A percentile compares a stretch with the other conserved stretches of the same genome.
phyloP scores from a whole-genome alignment of 2,329 filamentous ascomycete species.

The Tothia fuscella region DNA sequence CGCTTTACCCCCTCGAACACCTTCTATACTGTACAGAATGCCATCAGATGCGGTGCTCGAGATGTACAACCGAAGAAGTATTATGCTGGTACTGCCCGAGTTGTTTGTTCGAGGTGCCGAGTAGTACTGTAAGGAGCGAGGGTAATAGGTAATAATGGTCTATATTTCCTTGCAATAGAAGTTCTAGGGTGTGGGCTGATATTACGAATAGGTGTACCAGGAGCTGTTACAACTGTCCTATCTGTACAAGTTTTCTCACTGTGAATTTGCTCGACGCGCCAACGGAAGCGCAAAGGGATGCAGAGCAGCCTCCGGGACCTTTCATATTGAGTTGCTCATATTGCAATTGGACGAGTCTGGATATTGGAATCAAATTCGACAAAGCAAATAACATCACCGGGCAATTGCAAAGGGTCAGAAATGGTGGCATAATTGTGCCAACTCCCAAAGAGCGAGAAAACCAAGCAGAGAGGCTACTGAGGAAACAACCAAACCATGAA shows the following conservation, averaged over 20 bases:
- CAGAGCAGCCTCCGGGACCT: constrained; percentile 35
- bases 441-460: constrained; percentile 28
- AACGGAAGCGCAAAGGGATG: constrained; percentile 8
- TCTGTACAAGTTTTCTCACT: constrained; percentile 70
- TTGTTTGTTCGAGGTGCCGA: constrained; percentile 92
- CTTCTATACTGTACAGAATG: constrained; percentile 96
- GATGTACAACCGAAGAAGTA: constrained; percentile 87
- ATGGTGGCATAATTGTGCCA: constrained; percentile 29
- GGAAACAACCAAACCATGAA: constrained; percentile 11
- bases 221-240: constrained; percentile 90
- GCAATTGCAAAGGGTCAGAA: constrained; percentile 63
- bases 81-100: constrained; percentile 91
- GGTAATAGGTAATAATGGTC: constrained; percentile 62
- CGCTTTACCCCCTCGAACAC: constrained; percentile 84
- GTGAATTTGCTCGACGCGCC: constrained; percentile 56
- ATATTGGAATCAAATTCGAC: constrained; percentile 83
- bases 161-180: neutral
- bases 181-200: neutral
- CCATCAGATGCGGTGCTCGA: constrained; percentile 84
- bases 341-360: constrained; percentile 84
- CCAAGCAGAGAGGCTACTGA: constrained; percentile 16
- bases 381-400: constrained; percentile 75
- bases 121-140: constrained; percentile 81
- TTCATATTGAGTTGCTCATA: constrained; percentile 80
- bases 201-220: constrained; percentile 59